Percentiles rank a stretch among this genome's conserved stretches.
Evolutionary conservation across 2,329 filamentous ascomycete species (phyloP).

Genomic region (Talaromyces piceae): DNA sequence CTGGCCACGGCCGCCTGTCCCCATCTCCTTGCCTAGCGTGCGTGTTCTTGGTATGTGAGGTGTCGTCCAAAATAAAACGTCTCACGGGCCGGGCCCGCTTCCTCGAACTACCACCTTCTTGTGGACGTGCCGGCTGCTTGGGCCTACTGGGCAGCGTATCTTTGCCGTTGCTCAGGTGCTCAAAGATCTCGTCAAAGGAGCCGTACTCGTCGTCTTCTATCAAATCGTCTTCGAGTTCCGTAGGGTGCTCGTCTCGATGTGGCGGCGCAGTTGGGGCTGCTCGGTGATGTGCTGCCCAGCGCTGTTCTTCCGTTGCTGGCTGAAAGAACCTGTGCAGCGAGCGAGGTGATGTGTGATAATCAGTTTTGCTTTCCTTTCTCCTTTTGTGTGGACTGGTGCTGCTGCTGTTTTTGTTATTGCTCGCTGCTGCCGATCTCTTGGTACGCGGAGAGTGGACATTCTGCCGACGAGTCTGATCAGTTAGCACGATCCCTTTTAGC

Average conservation of each 20-base stretch:
- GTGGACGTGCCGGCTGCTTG: conserved; percentile 6
- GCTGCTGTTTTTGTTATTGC: conserved; percentile 26
- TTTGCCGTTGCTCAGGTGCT: conserved; percentile 14
- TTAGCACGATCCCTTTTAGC: too few species aligned
- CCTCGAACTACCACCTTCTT: conserved; percentile 2
- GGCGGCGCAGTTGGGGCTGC: conserved; percentile 5
- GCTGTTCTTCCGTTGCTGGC: conserved; percentile 31
- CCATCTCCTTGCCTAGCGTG: conserved; percentile 28
- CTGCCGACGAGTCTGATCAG: not conserved
- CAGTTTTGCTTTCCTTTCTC: conserved; percentile 16
- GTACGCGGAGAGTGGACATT: not conserved
- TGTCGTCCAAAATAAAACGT: conserved; percentile 3
- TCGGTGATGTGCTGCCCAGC: conserved; percentile 28
- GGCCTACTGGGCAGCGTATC: not conserved
- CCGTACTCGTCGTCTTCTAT: conserved; percentile 33
- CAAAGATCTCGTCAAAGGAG: conserved; percentile 23
- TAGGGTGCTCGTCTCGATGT: conserved; percentile 4
- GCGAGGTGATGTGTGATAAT: conserved; percentile 18
- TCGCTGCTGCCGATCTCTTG: conserved; percentile 10
- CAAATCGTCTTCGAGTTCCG: conserved; percentile 27
- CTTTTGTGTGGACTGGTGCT: too few species aligned
- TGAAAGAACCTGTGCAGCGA: conserved; percentile 37
- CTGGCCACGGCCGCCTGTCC: conserved; percentile 74
- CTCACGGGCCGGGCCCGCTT: conserved; percentile 20
- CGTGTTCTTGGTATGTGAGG: not conserved